Percentiles rank a stretch among this genome's conserved stretches.
Evolutionary conservation across 305 asterid species (phyloP).

Genomic region (Fraxinus velutina): DNA sequence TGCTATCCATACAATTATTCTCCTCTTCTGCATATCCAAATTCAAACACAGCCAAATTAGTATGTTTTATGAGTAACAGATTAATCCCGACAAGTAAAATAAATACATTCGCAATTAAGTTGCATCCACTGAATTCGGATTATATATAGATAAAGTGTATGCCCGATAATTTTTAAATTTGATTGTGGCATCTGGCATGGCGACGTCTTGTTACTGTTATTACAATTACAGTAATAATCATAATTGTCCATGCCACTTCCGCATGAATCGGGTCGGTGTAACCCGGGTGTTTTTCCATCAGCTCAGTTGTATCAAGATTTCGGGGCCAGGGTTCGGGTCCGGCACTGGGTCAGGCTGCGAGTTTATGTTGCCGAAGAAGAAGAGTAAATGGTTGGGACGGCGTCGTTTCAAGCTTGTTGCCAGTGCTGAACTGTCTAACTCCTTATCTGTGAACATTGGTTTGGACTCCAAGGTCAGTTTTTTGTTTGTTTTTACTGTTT

Average conservation of each 20-base stretch:
- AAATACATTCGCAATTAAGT: background rate
- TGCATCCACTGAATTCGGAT: background rate
- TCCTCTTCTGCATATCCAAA: background rate
- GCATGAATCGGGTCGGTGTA: constrained; percentile 39
- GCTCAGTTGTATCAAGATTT: constrained; percentile 29
- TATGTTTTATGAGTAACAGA: background rate
- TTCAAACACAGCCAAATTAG: background rate
- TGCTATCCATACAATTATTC: constrained; percentile 1
- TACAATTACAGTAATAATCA: constrained; percentile 21
- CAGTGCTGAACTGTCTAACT: constrained; percentile 62
- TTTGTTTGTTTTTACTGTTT: background rate
- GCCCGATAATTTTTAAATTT: constrained; percentile 18
- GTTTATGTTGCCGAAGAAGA: constrained; percentile 35
- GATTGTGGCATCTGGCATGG: constrained; percentile 53
- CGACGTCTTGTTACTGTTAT: constrained; percentile 35
- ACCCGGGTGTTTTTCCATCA: constrained; percentile 38
- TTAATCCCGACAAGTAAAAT: background rate
- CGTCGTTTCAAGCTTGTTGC: constrained; percentile 50
- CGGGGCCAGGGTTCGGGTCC: constrained; percentile 31
- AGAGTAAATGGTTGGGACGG: constrained; percentile 37
- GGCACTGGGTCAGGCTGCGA: constrained; percentile 13
- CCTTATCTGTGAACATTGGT: constrained; percentile 66
- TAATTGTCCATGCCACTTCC: constrained; percentile 46
- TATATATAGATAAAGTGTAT: background rate
- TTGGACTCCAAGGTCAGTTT: constrained; percentile 66